A percentile compares a stretch with the other conserved stretches of the same genome.
Evolutionary conservation across 2,329 filamentous ascomycete genomes (phyloP).

Genomic region (Thelonectria blattea): DNA sequence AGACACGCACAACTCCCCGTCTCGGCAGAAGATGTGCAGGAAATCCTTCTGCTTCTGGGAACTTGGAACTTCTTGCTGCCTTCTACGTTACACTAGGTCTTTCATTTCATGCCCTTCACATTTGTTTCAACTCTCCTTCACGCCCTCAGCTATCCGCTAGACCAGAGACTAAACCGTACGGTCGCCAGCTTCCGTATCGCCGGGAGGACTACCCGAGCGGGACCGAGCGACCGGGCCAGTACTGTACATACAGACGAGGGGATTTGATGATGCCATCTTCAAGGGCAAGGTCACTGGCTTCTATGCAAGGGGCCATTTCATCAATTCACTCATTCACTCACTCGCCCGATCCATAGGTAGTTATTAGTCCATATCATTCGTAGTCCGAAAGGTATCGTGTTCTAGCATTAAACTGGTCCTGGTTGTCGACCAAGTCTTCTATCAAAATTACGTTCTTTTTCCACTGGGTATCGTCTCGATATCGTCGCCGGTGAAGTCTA

Average conservation of each 20-base stretch:
- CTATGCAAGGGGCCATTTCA: background rate
- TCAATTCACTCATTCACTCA: too few relatives aligned
- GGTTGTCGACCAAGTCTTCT: background rate
- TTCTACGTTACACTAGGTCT: background rate
- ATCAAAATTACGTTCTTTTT: conserved; percentile 6
- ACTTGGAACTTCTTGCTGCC: background rate
- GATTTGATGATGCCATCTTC: background rate
- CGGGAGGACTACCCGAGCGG: background rate
- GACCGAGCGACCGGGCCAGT: too few relatives aligned
- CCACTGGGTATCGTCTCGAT: conserved; percentile 1
- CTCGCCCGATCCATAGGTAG: too few relatives aligned
- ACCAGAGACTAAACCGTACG: background rate
- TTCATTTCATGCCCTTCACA: background rate
- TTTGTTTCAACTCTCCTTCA: too few relatives aligned
- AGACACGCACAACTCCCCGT: background rate
- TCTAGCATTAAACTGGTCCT: background rate
- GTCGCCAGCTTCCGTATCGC: conserved; percentile 3
- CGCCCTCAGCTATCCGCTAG: background rate
- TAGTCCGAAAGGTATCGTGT: background rate
- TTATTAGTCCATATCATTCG: background rate
- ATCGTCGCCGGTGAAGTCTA: conserved; percentile 14
- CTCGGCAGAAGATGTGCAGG: too few relatives aligned
- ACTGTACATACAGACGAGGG: too few relatives aligned
- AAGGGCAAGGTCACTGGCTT: background rate
- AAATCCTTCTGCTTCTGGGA: background rate